Conservation (phyloP, 768 basidiomycete genomes). For the Lanmaoa pseudosensibilis region DNA sequence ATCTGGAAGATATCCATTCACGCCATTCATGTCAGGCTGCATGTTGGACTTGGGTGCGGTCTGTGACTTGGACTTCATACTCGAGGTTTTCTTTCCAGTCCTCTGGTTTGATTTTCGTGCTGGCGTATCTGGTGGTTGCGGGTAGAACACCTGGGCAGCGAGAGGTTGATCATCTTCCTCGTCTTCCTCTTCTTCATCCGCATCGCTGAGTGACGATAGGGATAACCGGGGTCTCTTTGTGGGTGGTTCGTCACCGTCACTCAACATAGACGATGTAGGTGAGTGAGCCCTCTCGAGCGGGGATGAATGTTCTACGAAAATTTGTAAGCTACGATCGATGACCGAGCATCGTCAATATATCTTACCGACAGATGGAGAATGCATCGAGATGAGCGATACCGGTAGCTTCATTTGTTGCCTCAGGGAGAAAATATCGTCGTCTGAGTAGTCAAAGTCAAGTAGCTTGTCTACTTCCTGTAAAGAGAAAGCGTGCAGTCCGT, state of each 20-base stretch:
- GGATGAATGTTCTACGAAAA: conserved; percentile 26
- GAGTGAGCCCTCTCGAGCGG: conserved; percentile 20
- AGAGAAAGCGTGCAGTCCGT: conserved; percentile 4
- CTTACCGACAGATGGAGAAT: conserved; percentile 55
- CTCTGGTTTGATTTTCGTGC: conserved; percentile 39
- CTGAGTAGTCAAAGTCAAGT: conserved; percentile 75
- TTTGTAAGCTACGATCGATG: conserved; percentile 1
- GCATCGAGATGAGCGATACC: conserved; percentile 49
- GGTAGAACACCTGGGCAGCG: conserved; percentile 45
- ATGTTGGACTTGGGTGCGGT: conserved; percentile 48
- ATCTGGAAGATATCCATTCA: conserved; percentile 51
- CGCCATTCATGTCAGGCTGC: conserved; percentile 38
- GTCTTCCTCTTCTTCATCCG: conserved; percentile 45
- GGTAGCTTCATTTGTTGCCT: conserved; percentile 68
- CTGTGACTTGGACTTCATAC: conserved; percentile 60
- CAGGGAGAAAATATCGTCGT: conserved; percentile 67
- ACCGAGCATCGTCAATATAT: not conserved
- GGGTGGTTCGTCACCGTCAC: conserved; percentile 47
- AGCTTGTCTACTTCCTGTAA: conserved; percentile 73
- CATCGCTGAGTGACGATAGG: conserved; percentile 52
- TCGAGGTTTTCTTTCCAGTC: conserved; percentile 55
- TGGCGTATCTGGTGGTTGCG: conserved; percentile 31
- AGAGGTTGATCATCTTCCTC: conserved; percentile 61
- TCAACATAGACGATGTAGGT: conserved; percentile 43
- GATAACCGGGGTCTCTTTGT: conserved; percentile 56